Percentiles rank a stretch among this genome's conserved stretches.
Evolutionary conservation across 2,329 filamentous ascomycete genomes (phyloP).

Genomic region (Fusarium beomiforme): DNA sequence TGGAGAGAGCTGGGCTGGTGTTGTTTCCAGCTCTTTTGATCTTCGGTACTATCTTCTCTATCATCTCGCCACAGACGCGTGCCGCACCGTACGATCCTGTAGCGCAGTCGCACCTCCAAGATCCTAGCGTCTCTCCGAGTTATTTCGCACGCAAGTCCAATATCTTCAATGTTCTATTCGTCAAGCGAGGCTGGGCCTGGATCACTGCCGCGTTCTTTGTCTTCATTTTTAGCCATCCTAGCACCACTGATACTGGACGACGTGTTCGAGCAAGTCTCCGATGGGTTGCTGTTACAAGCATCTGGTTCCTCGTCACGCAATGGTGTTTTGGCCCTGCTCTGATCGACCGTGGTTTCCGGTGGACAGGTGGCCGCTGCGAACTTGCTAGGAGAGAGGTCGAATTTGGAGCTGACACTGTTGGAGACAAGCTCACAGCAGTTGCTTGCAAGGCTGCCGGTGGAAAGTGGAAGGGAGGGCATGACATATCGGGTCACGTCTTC

Average conservation of each 20-base stretch:
- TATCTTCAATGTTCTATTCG: slow-evolving; percentile 90
- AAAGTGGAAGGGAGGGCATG: slow-evolving; percentile 90
- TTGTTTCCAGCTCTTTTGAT: slow-evolving; percentile 82
- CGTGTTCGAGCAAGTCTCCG: slow-evolving; percentile 69
- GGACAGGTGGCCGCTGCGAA: slow-evolving; percentile 88
- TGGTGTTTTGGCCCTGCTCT: slow-evolving; percentile 95
- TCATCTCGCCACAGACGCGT: slow-evolving; percentile 78
- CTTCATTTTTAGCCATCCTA: slow-evolving; percentile 76
- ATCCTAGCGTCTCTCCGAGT: slow-evolving; percentile 68
- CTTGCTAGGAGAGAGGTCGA: slow-evolving; percentile 59
- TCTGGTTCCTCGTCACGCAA: slow-evolving; percentile 91
- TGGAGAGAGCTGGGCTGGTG: slow-evolving; percentile 71
- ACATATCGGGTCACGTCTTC: slow-evolving; percentile 96
- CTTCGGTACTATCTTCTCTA: slow-evolving; percentile 83
- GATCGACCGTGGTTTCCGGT: slow-evolving; percentile 88
- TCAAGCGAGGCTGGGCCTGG: slow-evolving; percentile 97
- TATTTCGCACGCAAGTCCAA: slow-evolving; percentile 98
- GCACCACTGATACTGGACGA: slow-evolving; percentile 51
- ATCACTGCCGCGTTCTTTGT: slow-evolving; percentile 77
- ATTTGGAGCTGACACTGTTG: slow-evolving; percentile 57
- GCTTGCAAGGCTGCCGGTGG: slow-evolving; percentile 88
- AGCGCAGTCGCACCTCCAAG: slow-evolving; percentile 71
- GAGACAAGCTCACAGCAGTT: slow-evolving; percentile 72
- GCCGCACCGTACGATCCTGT: slow-evolving; percentile 69
- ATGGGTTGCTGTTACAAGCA: slow-evolving; percentile 76